These are phyloP conservation scores for Ostreobium quekettii DNA, from an alignment of 139 green algal genomes.

Conservation along the genomic window DNA sequence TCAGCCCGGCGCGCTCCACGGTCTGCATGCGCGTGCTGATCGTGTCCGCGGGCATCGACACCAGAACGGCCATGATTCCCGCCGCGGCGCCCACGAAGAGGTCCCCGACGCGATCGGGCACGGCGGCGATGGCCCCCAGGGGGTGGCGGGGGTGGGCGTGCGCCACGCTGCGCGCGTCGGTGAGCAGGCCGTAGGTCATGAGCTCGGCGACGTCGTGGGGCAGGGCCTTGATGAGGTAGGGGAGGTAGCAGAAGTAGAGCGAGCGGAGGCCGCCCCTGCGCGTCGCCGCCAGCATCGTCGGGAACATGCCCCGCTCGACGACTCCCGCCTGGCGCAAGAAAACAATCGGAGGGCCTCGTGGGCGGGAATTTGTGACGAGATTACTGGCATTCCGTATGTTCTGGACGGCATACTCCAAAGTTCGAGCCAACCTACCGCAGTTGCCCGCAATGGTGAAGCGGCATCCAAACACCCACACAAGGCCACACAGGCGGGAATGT, in stretches of 20 bases:
- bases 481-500: too few species aligned
- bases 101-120: conserved; percentile 30
- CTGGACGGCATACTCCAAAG: too few species aligned
- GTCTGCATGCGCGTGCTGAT: conserved; percentile 35
- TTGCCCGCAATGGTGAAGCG: too few species aligned
- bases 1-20: background rate
- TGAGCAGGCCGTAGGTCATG: conserved; percentile 34
- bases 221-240: conserved; percentile 48
- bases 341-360: too few species aligned
- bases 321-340: conserved; percentile 28
- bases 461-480: too few species aligned
- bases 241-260: conserved; percentile 33
- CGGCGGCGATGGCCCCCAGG: conserved; percentile 4
- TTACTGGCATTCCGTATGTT: too few species aligned
- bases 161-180: conserved; percentile 20
- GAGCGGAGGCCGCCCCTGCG: conserved; percentile 21
- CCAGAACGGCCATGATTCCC: conserved; percentile 31
- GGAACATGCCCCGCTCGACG: conserved; percentile 27
- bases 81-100: conserved; percentile 45
- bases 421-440: too few species aligned
- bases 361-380: too few species aligned
- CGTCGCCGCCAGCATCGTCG: conserved; percentile 21
- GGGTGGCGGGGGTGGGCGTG: conserved; percentile 1
- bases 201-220: conserved; percentile 50
- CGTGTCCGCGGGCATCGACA: conserved; percentile 37